Percentiles rank a stretch among this genome's conserved stretches.
phyloP scores from a whole-genome alignment of 139 green algal genomes.

The Coelastrella sp. region DNA sequence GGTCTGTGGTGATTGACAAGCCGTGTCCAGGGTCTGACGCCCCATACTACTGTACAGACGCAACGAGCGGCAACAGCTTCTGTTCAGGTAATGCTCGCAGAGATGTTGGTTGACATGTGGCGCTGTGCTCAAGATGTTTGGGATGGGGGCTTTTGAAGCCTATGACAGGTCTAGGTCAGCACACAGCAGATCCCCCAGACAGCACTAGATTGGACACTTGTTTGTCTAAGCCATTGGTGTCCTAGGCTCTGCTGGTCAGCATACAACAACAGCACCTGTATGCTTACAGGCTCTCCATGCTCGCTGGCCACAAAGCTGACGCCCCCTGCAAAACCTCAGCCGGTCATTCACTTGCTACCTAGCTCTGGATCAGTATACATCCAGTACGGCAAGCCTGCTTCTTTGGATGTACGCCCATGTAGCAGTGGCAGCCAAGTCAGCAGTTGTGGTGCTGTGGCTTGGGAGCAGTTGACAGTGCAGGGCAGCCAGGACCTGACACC shows the following conservation, averaged over 20 bases:
- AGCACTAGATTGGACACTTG: no score
- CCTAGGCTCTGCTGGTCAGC: no score
- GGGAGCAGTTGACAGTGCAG: neutral
- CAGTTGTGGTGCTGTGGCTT: slow-evolving; percentile 43
- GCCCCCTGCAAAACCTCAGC: neutral
- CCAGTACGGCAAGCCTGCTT: slow-evolving; percentile 34
- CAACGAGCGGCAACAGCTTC: slow-evolving; percentile 11
- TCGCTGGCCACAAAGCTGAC: neutral
- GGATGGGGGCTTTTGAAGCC: neutral
- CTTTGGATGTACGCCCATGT: slow-evolving; percentile 1
- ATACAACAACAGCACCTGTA: no score
- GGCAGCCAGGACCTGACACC: slow-evolving; percentile 11
- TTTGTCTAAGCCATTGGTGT: no score
- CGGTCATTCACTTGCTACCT: neutral
- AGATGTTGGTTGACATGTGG: no score
- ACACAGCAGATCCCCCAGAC: neutral
- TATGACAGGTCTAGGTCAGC: neutral
- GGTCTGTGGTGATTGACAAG: slow-evolving; percentile 32
- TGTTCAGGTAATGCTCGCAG: slow-evolving; percentile 17
- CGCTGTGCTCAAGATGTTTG: neutral
- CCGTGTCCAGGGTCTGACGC: slow-evolving; percentile 27
- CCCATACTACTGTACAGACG: slow-evolving; percentile 36
- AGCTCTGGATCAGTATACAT: neutral
- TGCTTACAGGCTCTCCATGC: slow-evolving; percentile 31
- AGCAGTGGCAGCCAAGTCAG: neutral